Conservation (phyloP, 208 protist species). For the Naegleria gruberi region DNA sequence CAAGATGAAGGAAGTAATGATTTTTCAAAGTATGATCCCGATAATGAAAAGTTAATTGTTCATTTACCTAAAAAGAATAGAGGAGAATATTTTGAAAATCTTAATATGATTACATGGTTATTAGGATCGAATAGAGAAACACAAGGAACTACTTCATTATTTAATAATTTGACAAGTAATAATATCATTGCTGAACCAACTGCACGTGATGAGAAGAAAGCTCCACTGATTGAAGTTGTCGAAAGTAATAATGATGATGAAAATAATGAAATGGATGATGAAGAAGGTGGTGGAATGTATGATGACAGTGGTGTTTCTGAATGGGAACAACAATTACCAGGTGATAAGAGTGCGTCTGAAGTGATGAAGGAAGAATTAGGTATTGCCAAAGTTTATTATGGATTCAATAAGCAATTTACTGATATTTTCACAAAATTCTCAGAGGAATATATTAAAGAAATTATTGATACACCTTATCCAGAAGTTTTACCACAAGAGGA, state of each 20-base stretch:
- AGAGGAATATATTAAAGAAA: not conserved
- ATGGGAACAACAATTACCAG: not conserved
- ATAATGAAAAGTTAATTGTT: constrained; percentile 57
- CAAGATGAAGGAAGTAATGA: constrained; percentile 54
- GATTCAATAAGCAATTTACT: not conserved
- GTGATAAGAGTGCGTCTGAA: not conserved
- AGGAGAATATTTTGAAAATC: constrained; percentile 56
- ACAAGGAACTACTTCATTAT: not conserved
- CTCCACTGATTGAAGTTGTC: constrained; percentile 29
- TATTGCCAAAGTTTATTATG: not conserved
- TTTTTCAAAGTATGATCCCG: constrained; percentile 53
- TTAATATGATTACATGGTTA: constrained; percentile 71
- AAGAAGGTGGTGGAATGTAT: not conserved
- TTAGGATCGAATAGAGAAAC: constrained; percentile 32
- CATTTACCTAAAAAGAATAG: constrained; percentile 65
- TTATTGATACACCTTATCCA: constrained; percentile 10
- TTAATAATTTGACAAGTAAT: not conserved
- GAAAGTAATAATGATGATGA: not conserved
- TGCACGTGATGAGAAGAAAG: not conserved
- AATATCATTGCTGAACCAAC: too few species aligned
- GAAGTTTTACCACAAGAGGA: not conserved
- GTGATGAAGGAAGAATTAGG: not conserved
- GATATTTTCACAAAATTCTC: not conserved
- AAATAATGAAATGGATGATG: not conserved
- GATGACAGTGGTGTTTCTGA: not conserved